Conservation (phyloP, 345 rosid species). For the Mercurialis annua region DNA sequence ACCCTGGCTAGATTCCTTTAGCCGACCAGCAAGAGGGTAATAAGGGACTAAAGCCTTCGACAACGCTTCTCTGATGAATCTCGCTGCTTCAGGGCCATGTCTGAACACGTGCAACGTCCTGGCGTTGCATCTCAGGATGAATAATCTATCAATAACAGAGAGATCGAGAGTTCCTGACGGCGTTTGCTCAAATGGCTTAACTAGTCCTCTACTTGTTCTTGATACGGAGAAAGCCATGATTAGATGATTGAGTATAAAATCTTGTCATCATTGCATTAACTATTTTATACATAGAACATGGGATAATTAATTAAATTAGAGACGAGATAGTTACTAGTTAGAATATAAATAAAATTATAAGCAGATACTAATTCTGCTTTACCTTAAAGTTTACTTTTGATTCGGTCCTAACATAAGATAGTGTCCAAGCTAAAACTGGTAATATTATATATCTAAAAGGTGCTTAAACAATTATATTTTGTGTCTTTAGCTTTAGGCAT, state of each 20-base stretch:
- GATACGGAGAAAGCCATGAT: conserved; percentile 38
- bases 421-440: background rate
- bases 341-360: no score
- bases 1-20: conserved; percentile 29
- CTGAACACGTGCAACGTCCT: conserved; percentile 47
- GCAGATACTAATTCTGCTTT: conserved; percentile 11
- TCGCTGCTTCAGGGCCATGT: conserved; percentile 40
- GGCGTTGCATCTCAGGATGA: conserved; percentile 48
- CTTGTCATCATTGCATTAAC: background rate
- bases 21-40: conserved; percentile 56
- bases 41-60: conserved; percentile 53
- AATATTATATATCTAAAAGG: background rate
- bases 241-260: background rate
- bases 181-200: conserved; percentile 37
- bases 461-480: background rate
- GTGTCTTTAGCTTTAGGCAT: background rate
- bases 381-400: conserved; percentile 27
- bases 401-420: background rate
- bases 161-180: conserved; percentile 37
- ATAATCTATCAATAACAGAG: conserved; percentile 46
- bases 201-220: conserved; percentile 33
- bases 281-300: background rate
- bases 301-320: background rate
- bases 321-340: no score
- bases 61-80: conserved; percentile 43